These are phyloP conservation scores for Penicillium pulvis DNA, from an alignment of 495 filamentous ascomycete genomes.

Conservation along the genomic window DNA sequence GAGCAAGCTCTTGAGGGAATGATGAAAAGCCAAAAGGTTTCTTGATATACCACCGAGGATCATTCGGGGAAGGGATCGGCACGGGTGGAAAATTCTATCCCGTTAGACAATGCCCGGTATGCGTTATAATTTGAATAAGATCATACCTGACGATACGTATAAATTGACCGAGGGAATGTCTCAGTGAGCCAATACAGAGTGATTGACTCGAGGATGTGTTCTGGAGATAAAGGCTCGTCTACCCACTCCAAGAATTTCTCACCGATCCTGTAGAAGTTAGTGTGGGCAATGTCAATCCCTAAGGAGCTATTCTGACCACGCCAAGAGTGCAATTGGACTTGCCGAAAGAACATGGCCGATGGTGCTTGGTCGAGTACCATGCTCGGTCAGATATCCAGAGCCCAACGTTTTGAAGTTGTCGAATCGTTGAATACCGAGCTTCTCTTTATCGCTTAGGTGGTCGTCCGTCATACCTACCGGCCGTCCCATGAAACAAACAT, in stretches of 20 bases:
- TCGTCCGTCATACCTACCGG: conserved; percentile 61
- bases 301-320: conserved; percentile 51
- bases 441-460: conserved; percentile 36
- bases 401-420: conserved; percentile 42
- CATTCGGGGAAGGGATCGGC: conserved; percentile 17
- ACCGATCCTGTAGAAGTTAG: conserved; percentile 50
- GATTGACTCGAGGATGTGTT: conserved; percentile 59
- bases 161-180: conserved; percentile 58
- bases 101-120: neutral
- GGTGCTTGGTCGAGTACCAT: conserved; percentile 61
- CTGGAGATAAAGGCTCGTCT: conserved; percentile 51
- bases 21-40: conserved; percentile 63
- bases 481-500: conserved; percentile 48
- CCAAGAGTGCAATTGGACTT: conserved; percentile 63
- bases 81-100: conserved; percentile 26
- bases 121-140: neutral
- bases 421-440: conserved; percentile 32
- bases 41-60: conserved; percentile 40
- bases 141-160: conserved; percentile 52
- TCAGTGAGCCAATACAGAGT: conserved; percentile 69
- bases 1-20: conserved; percentile 57
- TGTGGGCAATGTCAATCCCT: neutral
- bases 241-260: conserved; percentile 70
- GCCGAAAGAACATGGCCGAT: conserved; percentile 60
- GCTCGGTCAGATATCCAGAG: conserved; percentile 55